Percentiles rank a stretch among this genome's conserved stretches.
These are phyloP conservation scores for Axilococcus clingmanii DNA, from an alignment of 139 green algal genomes.

Conservation along the genomic window DNA sequence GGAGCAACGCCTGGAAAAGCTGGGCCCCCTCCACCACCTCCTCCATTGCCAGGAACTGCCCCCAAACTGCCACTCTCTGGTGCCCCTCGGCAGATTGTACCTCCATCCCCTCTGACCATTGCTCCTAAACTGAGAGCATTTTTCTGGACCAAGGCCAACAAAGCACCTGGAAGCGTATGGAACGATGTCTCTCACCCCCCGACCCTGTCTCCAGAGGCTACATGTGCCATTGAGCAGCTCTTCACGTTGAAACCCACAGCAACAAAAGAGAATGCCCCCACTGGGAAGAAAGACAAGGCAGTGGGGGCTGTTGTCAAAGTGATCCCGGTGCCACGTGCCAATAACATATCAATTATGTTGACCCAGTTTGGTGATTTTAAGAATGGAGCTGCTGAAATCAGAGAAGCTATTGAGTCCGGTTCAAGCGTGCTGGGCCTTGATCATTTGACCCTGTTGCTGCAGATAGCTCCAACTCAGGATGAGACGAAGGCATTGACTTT, in stretches of 20 bases:
- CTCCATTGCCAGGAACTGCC: background rate
- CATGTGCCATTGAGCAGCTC: slow-evolving; percentile 12
- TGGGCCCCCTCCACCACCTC: background rate
- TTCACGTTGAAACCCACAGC: slow-evolving; percentile 18
- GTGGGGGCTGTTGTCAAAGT: slow-evolving; percentile 18
- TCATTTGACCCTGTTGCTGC: slow-evolving; percentile 29
- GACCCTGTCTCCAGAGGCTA: slow-evolving; percentile 8
- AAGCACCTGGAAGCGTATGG: slow-evolving; percentile 32
- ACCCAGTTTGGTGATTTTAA: slow-evolving; percentile 25
- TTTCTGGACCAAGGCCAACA: slow-evolving; percentile 34
- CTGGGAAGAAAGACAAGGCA: background rate
- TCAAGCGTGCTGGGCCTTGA: slow-evolving; percentile 29
- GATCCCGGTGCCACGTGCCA: slow-evolving; percentile 44
- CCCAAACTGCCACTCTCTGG: background rate
- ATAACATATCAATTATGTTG: slow-evolving; percentile 73
- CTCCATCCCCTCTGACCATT: background rate
- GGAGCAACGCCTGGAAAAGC: background rate
- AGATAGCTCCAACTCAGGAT: slow-evolving; percentile 41
- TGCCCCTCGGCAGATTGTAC: background rate
- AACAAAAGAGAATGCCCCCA: background rate
- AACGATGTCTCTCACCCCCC: slow-evolving; percentile 5
- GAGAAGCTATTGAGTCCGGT: slow-evolving; percentile 21
- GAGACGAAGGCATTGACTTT: slow-evolving; percentile 26
- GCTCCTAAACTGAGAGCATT: slow-evolving; percentile 32
- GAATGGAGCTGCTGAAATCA: slow-evolving; percentile 10